These are phyloP conservation scores for Mallotus nudiflorus DNA, from an alignment of 345 rosid genomes.

Conservation along the genomic window DNA sequence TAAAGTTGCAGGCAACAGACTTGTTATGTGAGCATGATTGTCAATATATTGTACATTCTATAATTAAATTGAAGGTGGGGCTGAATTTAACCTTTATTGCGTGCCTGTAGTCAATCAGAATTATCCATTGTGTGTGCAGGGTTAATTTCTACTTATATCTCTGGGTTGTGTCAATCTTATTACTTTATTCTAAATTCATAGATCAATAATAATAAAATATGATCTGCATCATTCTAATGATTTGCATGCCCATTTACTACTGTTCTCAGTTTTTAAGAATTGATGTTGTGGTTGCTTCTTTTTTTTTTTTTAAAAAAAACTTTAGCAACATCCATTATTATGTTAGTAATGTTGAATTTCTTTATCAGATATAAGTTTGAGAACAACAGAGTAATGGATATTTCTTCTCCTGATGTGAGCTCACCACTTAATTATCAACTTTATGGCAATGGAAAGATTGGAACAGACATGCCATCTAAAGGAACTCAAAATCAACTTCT, in stretches of 20 bases:
- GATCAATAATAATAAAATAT: background rate
- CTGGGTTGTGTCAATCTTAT: background rate
- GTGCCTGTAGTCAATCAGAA: background rate
- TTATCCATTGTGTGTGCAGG: background rate
- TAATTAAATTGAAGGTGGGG: background rate
- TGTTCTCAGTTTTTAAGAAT: background rate
- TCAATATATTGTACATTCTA: background rate
- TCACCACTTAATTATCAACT: constrained; percentile 72
- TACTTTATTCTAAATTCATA: background rate
- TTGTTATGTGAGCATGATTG: background rate
- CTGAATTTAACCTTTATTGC: background rate
- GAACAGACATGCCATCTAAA: constrained; percentile 59
- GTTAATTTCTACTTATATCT: background rate
- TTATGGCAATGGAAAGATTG: constrained; percentile 72
- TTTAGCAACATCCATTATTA: background rate
- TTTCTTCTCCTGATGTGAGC: constrained; percentile 66
- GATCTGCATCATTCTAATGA: background rate
- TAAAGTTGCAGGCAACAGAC: background rate
- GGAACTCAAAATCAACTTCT: constrained; percentile 92
- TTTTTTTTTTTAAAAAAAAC: background rate
- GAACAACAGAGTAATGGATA: constrained; percentile 79
- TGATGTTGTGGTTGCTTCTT: background rate
- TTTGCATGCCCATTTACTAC: background rate
- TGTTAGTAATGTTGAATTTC: constrained; percentile 1
- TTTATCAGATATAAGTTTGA: constrained; percentile 72